phyloP scores from a whole-genome alignment of 2,329 filamentous ascomycete genomes.

The Nannizziopsis barbatae region DNA sequence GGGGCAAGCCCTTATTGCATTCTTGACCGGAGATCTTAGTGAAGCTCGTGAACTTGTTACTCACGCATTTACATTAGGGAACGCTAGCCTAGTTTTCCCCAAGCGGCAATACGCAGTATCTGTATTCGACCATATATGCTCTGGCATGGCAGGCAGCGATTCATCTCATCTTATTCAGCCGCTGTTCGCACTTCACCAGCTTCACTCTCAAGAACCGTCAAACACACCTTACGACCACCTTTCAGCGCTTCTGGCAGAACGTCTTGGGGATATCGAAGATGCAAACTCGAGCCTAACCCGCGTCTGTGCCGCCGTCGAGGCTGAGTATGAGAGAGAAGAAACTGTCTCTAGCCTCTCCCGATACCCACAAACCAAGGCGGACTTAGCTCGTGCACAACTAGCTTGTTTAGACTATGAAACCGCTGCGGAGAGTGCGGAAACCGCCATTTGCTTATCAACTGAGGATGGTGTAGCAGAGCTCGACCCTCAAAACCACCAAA shows the following conservation, averaged over 20 bases:
- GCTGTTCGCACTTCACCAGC: slow-evolving; percentile 75
- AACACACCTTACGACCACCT: slow-evolving; percentile 68
- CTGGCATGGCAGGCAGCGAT: slow-evolving; percentile 37
- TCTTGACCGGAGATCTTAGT: slow-evolving; percentile 58
- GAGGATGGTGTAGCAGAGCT: slow-evolving; percentile 60
- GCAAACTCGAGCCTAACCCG: slow-evolving; percentile 54
- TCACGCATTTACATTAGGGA: slow-evolving; percentile 86
- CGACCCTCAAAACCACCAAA: slow-evolving; percentile 50
- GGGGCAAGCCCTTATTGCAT: slow-evolving; percentile 76
- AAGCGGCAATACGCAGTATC: slow-evolving; percentile 71
- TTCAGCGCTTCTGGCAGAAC: slow-evolving; percentile 67
- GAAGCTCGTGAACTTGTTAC: slow-evolving; percentile 81
- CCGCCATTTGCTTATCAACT: slow-evolving; percentile 64
- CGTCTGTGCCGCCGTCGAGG: slow-evolving; percentile 61
- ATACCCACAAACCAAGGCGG: slow-evolving; percentile 74
- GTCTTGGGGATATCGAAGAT: slow-evolving; percentile 55
- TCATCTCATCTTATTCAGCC: slow-evolving; percentile 60
- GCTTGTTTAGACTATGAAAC: slow-evolving; percentile 53
- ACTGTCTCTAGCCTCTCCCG: slow-evolving; percentile 59
- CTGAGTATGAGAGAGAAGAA: slow-evolving; percentile 74
- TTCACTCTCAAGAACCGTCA: slow-evolving; percentile 58
- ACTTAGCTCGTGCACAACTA: slow-evolving; percentile 74
- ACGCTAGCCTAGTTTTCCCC: slow-evolving; percentile 59
- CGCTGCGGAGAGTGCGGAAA: slow-evolving; percentile 69
- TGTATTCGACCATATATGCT: slow-evolving; percentile 68